Conservation (phyloP, 2,329 filamentous ascomycete species). For the Fusarium oligoseptatum region DNA sequence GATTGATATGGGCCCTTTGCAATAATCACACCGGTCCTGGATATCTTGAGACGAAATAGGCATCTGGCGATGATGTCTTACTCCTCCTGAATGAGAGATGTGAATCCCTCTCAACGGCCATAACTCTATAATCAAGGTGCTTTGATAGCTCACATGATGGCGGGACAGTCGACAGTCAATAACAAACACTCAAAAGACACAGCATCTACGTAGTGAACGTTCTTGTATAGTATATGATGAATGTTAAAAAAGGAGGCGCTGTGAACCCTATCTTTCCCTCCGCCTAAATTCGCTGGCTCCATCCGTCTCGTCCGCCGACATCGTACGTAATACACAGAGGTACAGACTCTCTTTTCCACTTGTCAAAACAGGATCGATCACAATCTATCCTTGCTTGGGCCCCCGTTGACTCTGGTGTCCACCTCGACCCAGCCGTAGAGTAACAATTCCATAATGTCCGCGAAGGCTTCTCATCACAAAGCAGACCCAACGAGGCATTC, state of each 20-base stretch:
- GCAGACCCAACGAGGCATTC: constrained; percentile 9
- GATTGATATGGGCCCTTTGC: background rate
- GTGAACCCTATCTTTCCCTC: constrained; percentile 30
- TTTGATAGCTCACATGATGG: background rate
- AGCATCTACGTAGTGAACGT: constrained; percentile 28
- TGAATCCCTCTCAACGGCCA: background rate
- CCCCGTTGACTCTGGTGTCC: constrained; percentile 19
- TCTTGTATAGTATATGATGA: constrained; percentile 34
- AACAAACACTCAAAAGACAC: background rate
- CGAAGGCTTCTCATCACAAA: constrained; percentile 20
- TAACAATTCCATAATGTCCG: constrained; percentile 21
- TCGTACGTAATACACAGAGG: constrained; percentile 39
- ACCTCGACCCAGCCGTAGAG: constrained; percentile 7
- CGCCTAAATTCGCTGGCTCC: constrained; percentile 21
- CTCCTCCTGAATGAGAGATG: background rate
- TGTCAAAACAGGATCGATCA: constrained; percentile 18
- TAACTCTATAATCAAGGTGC: background rate
- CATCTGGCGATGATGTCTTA: background rate
- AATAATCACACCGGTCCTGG: background rate
- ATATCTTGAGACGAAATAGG: background rate
- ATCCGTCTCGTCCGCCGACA: constrained; percentile 18
- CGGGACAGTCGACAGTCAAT: background rate
- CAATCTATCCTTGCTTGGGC: constrained; percentile 7
- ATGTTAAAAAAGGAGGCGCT: constrained; percentile 40
- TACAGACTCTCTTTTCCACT: constrained; percentile 36